Base-by-base conservation (phyloP, 108 stramenopile species). In the Nitzschia sp. region DNA sequence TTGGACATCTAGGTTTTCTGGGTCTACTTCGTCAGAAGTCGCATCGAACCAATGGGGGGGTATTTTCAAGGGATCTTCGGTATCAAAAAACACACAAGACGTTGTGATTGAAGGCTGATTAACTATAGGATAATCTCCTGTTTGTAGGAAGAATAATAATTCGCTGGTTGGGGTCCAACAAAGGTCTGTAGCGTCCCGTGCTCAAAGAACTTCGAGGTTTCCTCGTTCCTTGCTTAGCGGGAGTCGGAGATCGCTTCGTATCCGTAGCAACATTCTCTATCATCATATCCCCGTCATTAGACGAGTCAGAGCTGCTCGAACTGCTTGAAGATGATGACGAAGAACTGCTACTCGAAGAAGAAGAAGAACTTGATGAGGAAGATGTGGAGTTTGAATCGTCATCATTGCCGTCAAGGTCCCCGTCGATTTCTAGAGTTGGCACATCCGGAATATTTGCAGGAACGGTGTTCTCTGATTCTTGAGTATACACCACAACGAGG, bases 131-230 rank as follows among this genome's bases (percentile, higher is more conserved):
- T 1, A 58, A 37, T 15, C 57, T 25, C 14, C 57, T 25, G 11
- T 34, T 58, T n/a, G 57, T 40, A 2, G 57, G 39, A 1, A 58
- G 19, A 58, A 58, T 58, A 10, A 58, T 37, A 38, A 58, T 58
- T 37, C 38, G 29, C 38, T 58, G 57, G 24, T 58, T 58, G 26
- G 57, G 57, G 39, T 58, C 57, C 14, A 58, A 3, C 26, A 58
- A 7, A 2, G 57, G 57, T 3, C 57, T 20, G 20, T 17, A 41
- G 15, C 57, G 15, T 40, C 24, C n/a, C 10, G n/a, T 58, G 34
- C 24, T 58, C 34, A 39, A 10, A 38, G 57, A n/a, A 3, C 15
- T 37, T 41, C 25, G 20, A 12, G 21, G 12, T 8, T 12, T 55
- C 12, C 21, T 26, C 12, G 54, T 26, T 26, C 21, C 21, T 12